These are phyloP conservation scores for Clarireedia sp. DNA, from an alignment of 2,329 filamentous ascomycete species.

Conservation along the genomic window DNA sequence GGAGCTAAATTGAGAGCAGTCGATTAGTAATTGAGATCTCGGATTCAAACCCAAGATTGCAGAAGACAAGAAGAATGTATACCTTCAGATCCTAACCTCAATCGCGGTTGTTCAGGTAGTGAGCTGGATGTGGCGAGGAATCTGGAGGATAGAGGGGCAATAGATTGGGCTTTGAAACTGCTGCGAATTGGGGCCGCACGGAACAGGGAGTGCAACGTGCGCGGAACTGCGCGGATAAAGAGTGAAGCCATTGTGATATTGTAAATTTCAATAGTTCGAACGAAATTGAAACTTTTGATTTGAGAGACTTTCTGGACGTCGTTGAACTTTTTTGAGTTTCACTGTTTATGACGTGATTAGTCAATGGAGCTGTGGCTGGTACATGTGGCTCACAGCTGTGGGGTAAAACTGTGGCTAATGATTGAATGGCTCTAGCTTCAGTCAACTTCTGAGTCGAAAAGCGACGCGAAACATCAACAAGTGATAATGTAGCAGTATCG, in stretches of 20 bases:
- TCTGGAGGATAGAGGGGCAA: slow-evolving; percentile 10
- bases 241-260: not conserved
- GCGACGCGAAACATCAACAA: too few species aligned
- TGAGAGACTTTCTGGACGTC: too few species aligned
- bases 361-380: too few species aligned
- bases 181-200: not conserved
- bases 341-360: too few species aligned
- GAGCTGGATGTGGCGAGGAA: slow-evolving; percentile 8
- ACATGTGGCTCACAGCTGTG: too few species aligned
- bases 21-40: not conserved
- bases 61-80: not conserved
- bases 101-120: slow-evolving; percentile 12
- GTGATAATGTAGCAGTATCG: too few species aligned
- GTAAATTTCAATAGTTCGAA: not conserved
- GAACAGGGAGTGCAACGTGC: not conserved
- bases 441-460: too few species aligned
- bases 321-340: too few species aligned
- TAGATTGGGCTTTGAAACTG: not conserved
- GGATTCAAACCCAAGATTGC: too few species aligned
- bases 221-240: not conserved
- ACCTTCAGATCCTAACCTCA: slow-evolving; percentile 14
- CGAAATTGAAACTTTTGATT: too few species aligned
- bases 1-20: slow-evolving; percentile 41
- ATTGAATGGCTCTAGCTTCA: too few species aligned
- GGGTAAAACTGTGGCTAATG: too few species aligned